Percentiles rank a stretch among this genome's conserved stretches.
phyloP scores from a whole-genome alignment of 2,329 filamentous ascomycete species.

The Mollisia scopiformis region DNA sequence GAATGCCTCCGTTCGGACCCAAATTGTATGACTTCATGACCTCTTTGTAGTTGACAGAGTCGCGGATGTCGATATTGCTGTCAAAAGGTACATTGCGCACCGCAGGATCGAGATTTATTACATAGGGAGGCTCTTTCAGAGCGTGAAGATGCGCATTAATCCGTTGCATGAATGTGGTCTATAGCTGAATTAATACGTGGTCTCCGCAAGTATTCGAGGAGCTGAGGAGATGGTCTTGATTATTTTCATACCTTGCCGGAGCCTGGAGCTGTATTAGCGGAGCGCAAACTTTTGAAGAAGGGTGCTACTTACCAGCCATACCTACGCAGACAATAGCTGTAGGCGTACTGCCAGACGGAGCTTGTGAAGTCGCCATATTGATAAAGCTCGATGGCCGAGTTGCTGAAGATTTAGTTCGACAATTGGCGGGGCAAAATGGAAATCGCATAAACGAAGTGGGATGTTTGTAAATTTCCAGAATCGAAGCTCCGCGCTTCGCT shows the following conservation, averaged over 20 bases:
- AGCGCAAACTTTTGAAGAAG: background rate
- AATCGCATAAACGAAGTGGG: too few relatives aligned
- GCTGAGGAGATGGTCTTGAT: too few relatives aligned
- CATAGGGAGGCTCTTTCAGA: slow-evolving; percentile 82
- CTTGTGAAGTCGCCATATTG: slow-evolving; percentile 43
- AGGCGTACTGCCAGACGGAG: slow-evolving; percentile 48
- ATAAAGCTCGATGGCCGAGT: background rate
- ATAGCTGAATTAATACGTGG: too few relatives aligned
- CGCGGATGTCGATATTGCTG: slow-evolving; percentile 97
- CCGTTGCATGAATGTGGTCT: slow-evolving; percentile 99
- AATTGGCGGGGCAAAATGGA: slow-evolving; percentile 26
- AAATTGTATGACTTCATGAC: slow-evolving; percentile 99
- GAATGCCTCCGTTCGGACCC: slow-evolving; percentile 93
- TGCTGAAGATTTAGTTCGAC: background rate
- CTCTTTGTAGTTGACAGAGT: slow-evolving; percentile 98
- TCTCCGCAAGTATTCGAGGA: too few relatives aligned
- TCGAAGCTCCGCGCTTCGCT: slow-evolving; percentile 7
- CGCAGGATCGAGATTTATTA: slow-evolving; percentile 95
- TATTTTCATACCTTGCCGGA: too few relatives aligned
- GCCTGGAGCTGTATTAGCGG: slow-evolving; percentile 49
- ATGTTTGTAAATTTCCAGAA: slow-evolving; percentile 21
- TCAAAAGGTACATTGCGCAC: slow-evolving; percentile 94
- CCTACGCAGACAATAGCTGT: slow-evolving; percentile 91
- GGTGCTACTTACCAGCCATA: slow-evolving; percentile 75
- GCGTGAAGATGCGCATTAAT: slow-evolving; percentile 92